These are phyloP conservation scores for Aspergillus ustus DNA, from an alignment of 2,329 filamentous ascomycete species.

Conservation along the genomic window DNA sequence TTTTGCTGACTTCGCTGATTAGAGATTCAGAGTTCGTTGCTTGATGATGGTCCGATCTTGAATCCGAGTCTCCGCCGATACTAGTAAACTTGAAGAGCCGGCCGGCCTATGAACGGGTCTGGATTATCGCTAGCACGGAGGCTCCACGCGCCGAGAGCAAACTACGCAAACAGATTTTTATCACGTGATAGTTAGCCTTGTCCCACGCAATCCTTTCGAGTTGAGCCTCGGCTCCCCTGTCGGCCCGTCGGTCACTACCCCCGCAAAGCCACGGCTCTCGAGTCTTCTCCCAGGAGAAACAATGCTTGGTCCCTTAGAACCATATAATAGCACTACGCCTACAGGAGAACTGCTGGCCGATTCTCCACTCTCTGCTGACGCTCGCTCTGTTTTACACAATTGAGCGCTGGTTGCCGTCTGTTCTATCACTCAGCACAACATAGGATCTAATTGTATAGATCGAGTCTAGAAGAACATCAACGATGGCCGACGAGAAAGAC, in stretches of 20 bases:
- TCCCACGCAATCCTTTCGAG: background rate
- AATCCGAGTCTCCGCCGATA: constrained; percentile 11
- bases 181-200: constrained; percentile 17
- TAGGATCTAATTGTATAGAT: background rate
- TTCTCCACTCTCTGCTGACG: background rate
- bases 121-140: constrained; percentile 24
- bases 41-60: constrained; percentile 8
- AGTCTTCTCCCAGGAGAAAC: background rate
- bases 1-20: background rate
- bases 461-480: background rate
- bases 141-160: constrained; percentile 16
- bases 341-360: constrained; percentile 10
- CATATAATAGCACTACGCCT: constrained; percentile 3
- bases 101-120: constrained; percentile 12
- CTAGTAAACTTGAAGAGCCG: constrained; percentile 5
- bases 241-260: constrained; percentile 22
- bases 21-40: constrained; percentile 14
- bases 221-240: constrained; percentile 21
- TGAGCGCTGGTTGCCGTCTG: background rate
- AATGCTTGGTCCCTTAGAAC: background rate
- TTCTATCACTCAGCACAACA: background rate
- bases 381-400: background rate
- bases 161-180: constrained; percentile 7
- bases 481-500: constrained; percentile 40
- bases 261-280: constrained; percentile 14